Base-by-base conservation (phyloP, 129 eudicot genomes). In the Sambucus nigra region DNA sequence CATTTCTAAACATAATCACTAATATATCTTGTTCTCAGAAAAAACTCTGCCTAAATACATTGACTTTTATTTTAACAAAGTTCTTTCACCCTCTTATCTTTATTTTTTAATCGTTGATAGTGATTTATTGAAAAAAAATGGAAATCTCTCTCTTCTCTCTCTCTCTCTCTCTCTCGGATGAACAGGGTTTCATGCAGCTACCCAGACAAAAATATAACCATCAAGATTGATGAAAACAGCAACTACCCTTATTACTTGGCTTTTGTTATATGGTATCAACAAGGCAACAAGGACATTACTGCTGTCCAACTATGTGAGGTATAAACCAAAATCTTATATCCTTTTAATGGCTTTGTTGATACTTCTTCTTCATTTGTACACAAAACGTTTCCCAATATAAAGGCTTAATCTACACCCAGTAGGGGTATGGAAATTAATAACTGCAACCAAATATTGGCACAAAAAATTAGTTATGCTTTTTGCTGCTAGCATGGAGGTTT, bases 251-350 rank as follows among this genome's bases (percentile, higher is more conserved):
- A 79, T 75, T 88, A 88, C 61, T 64, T 88, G 35, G 94, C 81
- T 51, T 83, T 88, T 69, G 87, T 76, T 55, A 74, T 83, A 57
- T 88, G 86, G 88, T 74, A 88, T 59, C 96, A 88, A 61, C 89
- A 80, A 73, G 94, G 97, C 60, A 68, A 57, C 49, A 69, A 59
- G 19, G 94, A 88, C 63, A 77, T 88, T 52, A 88, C 91, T 22
- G 91, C 92, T 14, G 92, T 88, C 61, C 94, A 83, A 61, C 81
- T 88, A 23, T 86, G 92, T 61, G 87, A 86, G 92, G 95, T 86
- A 67, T 57, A 51, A 49, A 0, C 27, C 25, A 8, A 23, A 12
- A 29, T 16, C 48, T 20, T n/a, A 42, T 5, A 0, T 42, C 20
- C 20, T 16, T 42, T 42, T 15, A 42, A 42, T 16, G 3, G 1